Conservation (phyloP, 495 filamentous ascomycete species). For the Pseudotulostoma volvatum region DNA sequence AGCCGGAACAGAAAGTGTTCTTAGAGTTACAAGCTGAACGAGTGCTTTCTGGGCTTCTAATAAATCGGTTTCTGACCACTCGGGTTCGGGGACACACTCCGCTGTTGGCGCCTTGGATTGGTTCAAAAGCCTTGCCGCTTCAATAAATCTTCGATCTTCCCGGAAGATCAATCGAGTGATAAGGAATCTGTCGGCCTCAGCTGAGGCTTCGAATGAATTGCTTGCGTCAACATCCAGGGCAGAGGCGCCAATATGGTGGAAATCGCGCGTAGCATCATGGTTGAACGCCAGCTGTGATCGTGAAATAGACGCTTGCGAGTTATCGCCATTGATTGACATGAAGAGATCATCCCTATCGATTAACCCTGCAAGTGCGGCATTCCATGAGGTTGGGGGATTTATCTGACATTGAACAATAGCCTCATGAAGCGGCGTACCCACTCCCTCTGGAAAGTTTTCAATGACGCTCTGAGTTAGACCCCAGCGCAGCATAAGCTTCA, state of each 20-base stretch:
- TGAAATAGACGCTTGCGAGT: constrained; percentile 16
- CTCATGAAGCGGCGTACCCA: constrained; percentile 64
- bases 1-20: constrained; percentile 73
- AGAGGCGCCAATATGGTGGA: constrained; percentile 52
- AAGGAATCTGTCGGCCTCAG: constrained; percentile 62
- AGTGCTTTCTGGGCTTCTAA: constrained; percentile 86
- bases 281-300: constrained; percentile 30
- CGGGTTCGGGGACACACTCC: constrained; percentile 54
- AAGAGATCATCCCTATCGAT: constrained; percentile 71
- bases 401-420: constrained; percentile 69
- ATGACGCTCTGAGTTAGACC: constrained; percentile 27
- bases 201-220: constrained; percentile 45
- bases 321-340: constrained; percentile 39
- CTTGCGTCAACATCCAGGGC: constrained; percentile 41
- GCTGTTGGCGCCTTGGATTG: constrained; percentile 61
- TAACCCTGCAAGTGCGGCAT: constrained; percentile 47
- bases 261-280: constrained; percentile 52
- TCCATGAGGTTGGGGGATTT: constrained; percentile 64
- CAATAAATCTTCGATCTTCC: constrained; percentile 73
- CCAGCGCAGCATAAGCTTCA: constrained; percentile 29
- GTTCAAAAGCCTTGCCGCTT: constrained; percentile 64
- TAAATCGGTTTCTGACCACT: constrained; percentile 72
- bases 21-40: constrained; percentile 64
- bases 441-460: constrained; percentile 70
- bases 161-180: constrained; percentile 75